A percentile compares a stretch with the other conserved stretches of the same genome.
phyloP scores from a whole-genome alignment of 202 grass and related monocot species.

The Schoenoplectus tabernaemontani region DNA sequence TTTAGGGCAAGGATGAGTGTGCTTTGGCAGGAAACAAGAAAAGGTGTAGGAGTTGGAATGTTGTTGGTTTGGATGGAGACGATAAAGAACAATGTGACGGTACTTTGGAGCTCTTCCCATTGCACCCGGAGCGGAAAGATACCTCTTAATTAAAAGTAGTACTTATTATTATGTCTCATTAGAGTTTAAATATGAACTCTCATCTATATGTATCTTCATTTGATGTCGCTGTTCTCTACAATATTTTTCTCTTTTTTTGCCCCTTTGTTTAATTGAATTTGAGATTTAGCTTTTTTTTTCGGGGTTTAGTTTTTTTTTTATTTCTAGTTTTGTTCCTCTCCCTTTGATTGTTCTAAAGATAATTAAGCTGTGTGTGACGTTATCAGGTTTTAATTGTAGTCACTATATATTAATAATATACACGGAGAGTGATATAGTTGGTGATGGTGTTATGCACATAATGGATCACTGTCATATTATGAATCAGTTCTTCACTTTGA shows the following conservation, averaged over 20 bases:
- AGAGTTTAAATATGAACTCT: neutral
- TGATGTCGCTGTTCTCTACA: neutral
- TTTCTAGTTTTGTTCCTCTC: neutral
- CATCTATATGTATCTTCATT: neutral
- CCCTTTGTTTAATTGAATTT: neutral
- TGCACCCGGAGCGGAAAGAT: constrained; percentile 57
- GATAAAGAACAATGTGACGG: constrained; percentile 10
- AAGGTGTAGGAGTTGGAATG: constrained; percentile 32
- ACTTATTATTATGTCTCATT: neutral
- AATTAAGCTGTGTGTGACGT: neutral
- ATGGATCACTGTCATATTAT: too few species aligned
- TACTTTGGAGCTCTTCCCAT: constrained; percentile 84
- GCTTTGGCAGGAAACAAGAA: constrained; percentile 21
- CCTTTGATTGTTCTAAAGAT: neutral
- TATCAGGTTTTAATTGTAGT: too few species aligned
- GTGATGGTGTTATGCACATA: too few species aligned
- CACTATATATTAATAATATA: too few species aligned
- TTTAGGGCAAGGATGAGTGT: neutral
- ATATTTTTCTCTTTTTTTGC: neutral
- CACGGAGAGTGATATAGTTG: too few species aligned
- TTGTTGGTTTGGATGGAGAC: neutral
- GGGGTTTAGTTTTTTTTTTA: too few species aligned
- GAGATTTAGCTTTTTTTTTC: neutral
- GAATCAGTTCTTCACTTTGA: too few species aligned
- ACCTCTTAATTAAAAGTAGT: neutral